A percentile compares a stretch with the other conserved stretches of the same genome.
phyloP scores from a whole-genome alignment of 768 basidiomycete genomes.

The Mycena alexandri region DNA sequence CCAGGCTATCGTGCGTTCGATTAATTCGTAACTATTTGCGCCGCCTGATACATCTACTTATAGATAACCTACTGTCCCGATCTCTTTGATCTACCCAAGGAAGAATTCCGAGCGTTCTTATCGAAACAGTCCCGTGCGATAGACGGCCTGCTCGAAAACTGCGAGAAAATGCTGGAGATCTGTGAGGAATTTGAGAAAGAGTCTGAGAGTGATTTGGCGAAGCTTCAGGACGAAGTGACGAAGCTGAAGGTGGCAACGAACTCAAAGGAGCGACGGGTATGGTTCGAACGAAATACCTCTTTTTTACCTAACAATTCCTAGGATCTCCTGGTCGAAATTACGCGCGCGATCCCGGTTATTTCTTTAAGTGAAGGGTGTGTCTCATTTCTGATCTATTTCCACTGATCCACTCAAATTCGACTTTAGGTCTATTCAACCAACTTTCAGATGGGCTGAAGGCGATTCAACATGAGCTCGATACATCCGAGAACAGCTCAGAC shows the following conservation, averaged over 20 bases:
- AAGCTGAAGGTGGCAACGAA: slow-evolving; percentile 27
- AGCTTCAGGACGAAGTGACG: slow-evolving; percentile 29
- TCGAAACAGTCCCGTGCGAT: slow-evolving; percentile 6
- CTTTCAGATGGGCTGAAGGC: slow-evolving; percentile 9
- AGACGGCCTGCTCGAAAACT: slow-evolving; percentile 21
- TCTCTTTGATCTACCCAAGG: slow-evolving; percentile 10
- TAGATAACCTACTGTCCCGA: slow-evolving; percentile 17
- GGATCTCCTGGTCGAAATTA: slow-evolving; percentile 28
- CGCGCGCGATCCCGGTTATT: slow-evolving; percentile 13
- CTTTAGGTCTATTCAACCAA: slow-evolving; percentile 11
- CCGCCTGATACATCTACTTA: neutral
- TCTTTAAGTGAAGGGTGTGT: slow-evolving; percentile 17
- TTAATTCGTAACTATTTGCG: neutral
- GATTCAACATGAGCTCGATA: slow-evolving; percentile 16
- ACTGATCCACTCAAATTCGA: neutral
- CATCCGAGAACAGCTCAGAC: slow-evolving; percentile 9
- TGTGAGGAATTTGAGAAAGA: slow-evolving; percentile 22
- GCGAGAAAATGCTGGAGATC: slow-evolving; percentile 7
- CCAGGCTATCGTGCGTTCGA: slow-evolving; percentile 1
- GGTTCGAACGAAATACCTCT: neutral
- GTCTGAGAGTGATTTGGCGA: slow-evolving; percentile 22
- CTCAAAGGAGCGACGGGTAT: slow-evolving; percentile 31
- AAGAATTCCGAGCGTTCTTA: slow-evolving; percentile 15
- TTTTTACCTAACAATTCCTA: neutral
- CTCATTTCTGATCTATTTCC: too few species aligned